phyloP scores from a whole-genome alignment of 2,329 filamentous ascomycete genomes.

The Venturia carpophila region DNA sequence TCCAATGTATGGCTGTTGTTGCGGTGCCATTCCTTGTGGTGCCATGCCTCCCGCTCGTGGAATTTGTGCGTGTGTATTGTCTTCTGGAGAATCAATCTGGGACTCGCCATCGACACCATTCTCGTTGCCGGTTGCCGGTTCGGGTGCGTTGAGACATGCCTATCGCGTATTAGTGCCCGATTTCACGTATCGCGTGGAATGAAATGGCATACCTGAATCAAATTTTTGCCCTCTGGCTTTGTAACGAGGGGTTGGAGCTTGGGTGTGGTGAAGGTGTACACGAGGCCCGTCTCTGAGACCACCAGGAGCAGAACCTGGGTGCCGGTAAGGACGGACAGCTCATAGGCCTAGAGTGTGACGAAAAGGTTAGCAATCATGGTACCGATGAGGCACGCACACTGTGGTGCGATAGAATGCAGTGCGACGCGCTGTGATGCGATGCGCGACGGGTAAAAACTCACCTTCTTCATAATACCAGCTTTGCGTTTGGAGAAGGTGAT shows the following conservation, averaged over 20 bases:
- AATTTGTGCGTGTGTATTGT: conserved; percentile 68
- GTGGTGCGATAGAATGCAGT: conserved; percentile 21
- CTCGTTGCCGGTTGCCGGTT: conserved; percentile 72
- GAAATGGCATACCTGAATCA: conserved; percentile 73
- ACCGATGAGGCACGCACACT: conserved; percentile 16
- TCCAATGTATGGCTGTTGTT: conserved; percentile 54
- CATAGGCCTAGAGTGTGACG: conserved; percentile 64
- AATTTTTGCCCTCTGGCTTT: conserved; percentile 97
- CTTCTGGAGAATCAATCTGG: conserved; percentile 79
- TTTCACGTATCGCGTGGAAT: conserved; percentile 12
- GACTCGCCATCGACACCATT: conserved; percentile 45
- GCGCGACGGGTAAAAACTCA: conserved; percentile 39
- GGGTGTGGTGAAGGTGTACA: conserved; percentile 97
- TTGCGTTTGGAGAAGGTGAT: conserved; percentile 99
- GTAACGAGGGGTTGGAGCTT: conserved; percentile 97
- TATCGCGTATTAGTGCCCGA: conserved; percentile 40
- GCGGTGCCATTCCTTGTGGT: conserved; percentile 51
- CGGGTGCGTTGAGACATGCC: conserved; percentile 94
- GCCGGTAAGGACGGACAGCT: conserved; percentile 92
- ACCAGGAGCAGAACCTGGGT: conserved; percentile 95
- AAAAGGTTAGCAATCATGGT: conserved; percentile 21
- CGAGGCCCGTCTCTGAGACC: conserved; percentile 92
- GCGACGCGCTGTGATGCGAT: conserved; percentile 18
- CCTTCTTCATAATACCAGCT: conserved; percentile 99
- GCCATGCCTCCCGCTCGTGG: conserved; percentile 45